Conservation (phyloP, 371 early-diverging fungal species). For the Amoeboaphelidium protococcarum region DNA sequence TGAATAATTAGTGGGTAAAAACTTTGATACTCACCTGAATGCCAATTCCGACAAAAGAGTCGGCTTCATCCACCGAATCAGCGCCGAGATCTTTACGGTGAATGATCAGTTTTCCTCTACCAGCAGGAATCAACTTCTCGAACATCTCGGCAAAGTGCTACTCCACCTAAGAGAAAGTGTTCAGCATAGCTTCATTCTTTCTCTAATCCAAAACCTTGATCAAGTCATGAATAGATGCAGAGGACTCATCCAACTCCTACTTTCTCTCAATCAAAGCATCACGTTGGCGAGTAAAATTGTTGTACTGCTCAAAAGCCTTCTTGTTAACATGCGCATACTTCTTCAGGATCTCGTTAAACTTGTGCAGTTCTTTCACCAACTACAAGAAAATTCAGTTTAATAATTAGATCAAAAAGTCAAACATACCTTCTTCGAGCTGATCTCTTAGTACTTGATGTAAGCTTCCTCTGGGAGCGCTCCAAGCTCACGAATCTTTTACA, state of each 20-base stretch:
- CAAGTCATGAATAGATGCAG: conserved; percentile 50
- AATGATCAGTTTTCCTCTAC: conserved; percentile 60
- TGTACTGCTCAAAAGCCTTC: conserved; percentile 89
- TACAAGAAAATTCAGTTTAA: conserved; percentile 3
- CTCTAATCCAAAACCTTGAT: conserved; percentile 69
- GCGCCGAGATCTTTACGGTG: neutral
- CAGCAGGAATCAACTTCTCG: conserved; percentile 66
- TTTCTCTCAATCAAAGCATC: conserved; percentile 52
- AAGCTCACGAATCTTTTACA: conserved; percentile 61
- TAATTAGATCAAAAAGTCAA: conserved; percentile 19
- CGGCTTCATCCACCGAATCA: neutral
- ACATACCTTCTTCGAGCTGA: conserved; percentile 15
- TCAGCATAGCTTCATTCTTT: conserved; percentile 87
- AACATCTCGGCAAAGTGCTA: conserved; percentile 63
- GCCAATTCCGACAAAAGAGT: neutral
- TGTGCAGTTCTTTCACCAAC: conserved; percentile 42
- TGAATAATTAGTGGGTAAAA: conserved; percentile 2
- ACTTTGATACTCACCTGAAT: neutral
- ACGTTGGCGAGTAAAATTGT: conserved; percentile 65
- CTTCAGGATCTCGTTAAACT: conserved; percentile 52
- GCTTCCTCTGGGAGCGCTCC: too few relatives aligned
- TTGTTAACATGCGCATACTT: conserved; percentile 84
- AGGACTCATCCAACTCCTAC: conserved; percentile 56
- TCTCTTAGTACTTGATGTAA: too few relatives aligned
- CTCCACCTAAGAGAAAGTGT: conserved; percentile 79